These are phyloP conservation scores for Cercis canadensis DNA, from an alignment of 306 rosid genomes.

Conservation along the genomic window DNA sequence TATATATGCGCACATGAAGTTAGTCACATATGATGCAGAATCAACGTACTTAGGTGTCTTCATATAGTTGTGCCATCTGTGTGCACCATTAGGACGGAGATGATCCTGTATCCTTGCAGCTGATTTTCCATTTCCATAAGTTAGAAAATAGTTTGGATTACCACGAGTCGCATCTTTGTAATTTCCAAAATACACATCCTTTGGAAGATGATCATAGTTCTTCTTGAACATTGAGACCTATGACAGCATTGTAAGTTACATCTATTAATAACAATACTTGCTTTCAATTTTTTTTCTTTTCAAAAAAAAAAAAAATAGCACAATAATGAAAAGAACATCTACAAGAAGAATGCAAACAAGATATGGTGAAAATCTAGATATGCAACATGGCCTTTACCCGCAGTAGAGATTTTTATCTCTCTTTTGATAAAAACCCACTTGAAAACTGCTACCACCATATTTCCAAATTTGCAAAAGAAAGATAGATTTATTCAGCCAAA, in stretches of 20 bases:
- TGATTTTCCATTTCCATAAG: slow-evolving; percentile 97
- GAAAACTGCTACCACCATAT: slow-evolving; percentile 15
- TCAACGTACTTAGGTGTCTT: slow-evolving; percentile 79
- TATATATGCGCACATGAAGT: slow-evolving; percentile 29
- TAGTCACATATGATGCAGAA: slow-evolving; percentile 27
- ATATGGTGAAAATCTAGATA: slow-evolving; percentile 20
- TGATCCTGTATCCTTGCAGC: slow-evolving; percentile 96
- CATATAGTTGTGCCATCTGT: slow-evolving; percentile 99
- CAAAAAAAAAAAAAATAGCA: background rate
- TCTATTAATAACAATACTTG: slow-evolving; percentile 15
- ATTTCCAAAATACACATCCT: slow-evolving; percentile 88
- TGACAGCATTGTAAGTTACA: slow-evolving; percentile 31
- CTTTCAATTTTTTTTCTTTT: slow-evolving; percentile 18
- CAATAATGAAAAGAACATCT: slow-evolving; percentile 10
- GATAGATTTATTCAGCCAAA: background rate
- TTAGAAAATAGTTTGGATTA: slow-evolving; percentile 92
- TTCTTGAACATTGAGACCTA: slow-evolving; percentile 99
- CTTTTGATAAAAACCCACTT: background rate
- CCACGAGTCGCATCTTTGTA: slow-evolving; percentile 94
- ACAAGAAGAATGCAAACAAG: background rate
- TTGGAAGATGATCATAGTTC: slow-evolving; percentile 94
- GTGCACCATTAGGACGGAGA: slow-evolving; percentile 99
- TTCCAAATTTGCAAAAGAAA: slow-evolving; percentile 7
- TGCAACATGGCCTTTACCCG: slow-evolving; percentile 17
- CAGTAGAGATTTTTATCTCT: slow-evolving; percentile 5